These are phyloP conservation scores for Naegleria fowleri DNA, from an alignment of 208 protist species.

Conservation along the genomic window DNA sequence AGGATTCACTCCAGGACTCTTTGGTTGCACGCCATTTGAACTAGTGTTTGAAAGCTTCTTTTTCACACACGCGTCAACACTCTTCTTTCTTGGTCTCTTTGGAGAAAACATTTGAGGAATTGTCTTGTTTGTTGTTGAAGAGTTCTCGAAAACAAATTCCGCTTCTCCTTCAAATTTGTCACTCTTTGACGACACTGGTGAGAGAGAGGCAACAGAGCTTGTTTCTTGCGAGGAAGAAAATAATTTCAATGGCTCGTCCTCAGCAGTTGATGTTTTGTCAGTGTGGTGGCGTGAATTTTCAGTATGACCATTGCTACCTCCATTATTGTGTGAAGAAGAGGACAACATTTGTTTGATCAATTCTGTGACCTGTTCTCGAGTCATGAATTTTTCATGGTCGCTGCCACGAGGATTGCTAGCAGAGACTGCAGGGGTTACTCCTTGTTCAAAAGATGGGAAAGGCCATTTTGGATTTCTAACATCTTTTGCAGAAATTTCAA, in stretches of 20 bases:
- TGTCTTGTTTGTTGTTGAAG: neutral
- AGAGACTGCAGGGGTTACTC: neutral
- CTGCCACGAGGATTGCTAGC: too few relatives aligned
- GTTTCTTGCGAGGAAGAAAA: neutral
- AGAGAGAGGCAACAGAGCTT: neutral
- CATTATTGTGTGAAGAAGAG: neutral
- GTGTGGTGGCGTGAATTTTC: neutral
- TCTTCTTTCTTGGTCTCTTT: neutral
- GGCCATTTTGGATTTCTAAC: neutral
- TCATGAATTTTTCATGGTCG: neutral
- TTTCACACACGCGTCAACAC: neutral
- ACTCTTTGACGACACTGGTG: neutral
- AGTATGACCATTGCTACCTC: neutral
- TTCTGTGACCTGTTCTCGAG: neutral
- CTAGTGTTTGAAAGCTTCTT: neutral
- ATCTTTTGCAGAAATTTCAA: neutral
- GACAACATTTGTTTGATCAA: neutral
- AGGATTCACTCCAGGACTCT: too few relatives aligned
- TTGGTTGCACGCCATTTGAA: neutral
- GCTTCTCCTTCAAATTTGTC: neutral
- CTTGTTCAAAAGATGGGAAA: neutral
- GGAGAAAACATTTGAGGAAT: neutral
- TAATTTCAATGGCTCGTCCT: too few relatives aligned
- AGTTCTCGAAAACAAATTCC: neutral
- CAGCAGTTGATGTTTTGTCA: neutral